Evolutionary conservation across 2,329 filamentous ascomycete genomes (phyloP), one percentile per base, ranked within the genome.

Genomic region (Ambrosiella xylebori): DNA sequence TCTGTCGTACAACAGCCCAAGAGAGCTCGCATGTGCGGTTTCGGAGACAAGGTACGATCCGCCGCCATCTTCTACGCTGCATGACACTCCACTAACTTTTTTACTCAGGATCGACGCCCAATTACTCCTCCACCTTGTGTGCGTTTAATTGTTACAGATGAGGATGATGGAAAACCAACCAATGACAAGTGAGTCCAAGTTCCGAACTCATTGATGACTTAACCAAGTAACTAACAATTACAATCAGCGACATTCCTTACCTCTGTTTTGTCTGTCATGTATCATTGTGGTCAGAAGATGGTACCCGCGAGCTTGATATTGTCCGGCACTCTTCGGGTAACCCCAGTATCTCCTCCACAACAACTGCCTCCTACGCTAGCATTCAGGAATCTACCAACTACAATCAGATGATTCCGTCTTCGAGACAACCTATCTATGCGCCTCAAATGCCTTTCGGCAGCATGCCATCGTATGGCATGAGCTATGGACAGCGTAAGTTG

Each of bases 81-180:
- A 63, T 27, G 50, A 52, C 36, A 36, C 7, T 5, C 9, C 17
- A 35, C 47, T 57, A 40, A 49, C 39, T 7, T 9, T 47, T 38
- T 39, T 38, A 27, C 56, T 58, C 65, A 95, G 86, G 93, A 98
- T 70, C 86, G 93, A 63, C 80, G 93, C 63, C 93, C 93, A 35
- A 96, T 98, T 65, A 97, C 93, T 36, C 91, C 93, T 12, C 93
- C 93, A 19, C 91, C 93, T 2, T 96, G 91, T 69, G 85, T 97
- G 56, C 80, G 85, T 62, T 78, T 97, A 11, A 76, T 93, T 44
- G 84, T 97, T 56, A 81, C 78, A 61, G 88, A 96, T 68, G 73
- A 78, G 47, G 71, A 72, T 13, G 90, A 87, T 0, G 84, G 86
- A 19, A 83, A 88, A 66, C 54, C 58, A 38, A 60, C 58, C 12